phyloP scores from a whole-genome alignment of 306 rosid genomes.

The Inga laurina region DNA sequence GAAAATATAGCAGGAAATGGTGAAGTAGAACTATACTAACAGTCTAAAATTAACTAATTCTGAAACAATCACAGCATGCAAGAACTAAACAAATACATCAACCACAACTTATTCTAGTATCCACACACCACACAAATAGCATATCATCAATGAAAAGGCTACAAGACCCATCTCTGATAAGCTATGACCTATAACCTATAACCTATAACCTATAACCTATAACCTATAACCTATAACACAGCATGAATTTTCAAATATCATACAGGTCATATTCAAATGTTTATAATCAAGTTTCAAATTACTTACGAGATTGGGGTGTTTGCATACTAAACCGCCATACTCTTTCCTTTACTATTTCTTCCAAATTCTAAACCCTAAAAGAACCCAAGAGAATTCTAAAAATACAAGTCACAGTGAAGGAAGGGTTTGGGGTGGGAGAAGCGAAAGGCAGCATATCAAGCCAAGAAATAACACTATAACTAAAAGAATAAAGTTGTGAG shows the following conservation, averaged over 20 bases:
- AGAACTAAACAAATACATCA: not conserved
- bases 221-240: not conserved
- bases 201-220: not conserved
- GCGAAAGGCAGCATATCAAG: not conserved
- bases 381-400: not conserved
- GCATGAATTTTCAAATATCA: not conserved
- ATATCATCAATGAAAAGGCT: not conserved
- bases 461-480: not conserved
- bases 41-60: not conserved
- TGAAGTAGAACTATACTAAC: not conserved
- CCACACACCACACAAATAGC: not conserved
- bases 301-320: not conserved
- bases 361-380: not conserved
- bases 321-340: not conserved
- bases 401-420: not conserved
- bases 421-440: not conserved
- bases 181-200: not conserved
- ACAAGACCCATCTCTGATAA: not conserved
- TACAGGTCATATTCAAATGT: not conserved
- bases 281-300: not conserved
- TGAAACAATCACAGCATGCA: not conserved
- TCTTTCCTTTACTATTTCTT: not conserved
- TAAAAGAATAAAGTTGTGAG: not conserved
- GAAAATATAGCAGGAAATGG: not conserved
- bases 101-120: not conserved